Percentiles rank a stretch among this genome's conserved stretches.
Conservation (phyloP, 352 stramenopile species). For the Nothophytophthora sp. region DNA sequence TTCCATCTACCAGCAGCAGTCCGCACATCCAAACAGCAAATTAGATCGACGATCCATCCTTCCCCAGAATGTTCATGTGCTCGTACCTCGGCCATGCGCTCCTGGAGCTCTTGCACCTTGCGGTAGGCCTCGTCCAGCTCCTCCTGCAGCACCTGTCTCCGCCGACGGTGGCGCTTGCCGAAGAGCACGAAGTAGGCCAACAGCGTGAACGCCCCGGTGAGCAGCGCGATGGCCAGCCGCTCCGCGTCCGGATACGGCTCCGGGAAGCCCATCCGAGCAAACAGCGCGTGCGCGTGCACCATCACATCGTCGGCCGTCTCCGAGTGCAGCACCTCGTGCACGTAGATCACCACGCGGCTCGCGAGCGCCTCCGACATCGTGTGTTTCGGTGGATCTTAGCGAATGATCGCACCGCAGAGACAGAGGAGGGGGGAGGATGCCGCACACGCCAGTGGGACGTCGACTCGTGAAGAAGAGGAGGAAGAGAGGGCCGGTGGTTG, state of each 20-base stretch:
- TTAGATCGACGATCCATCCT: neutral
- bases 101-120: conserved; percentile 85
- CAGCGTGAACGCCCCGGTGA: conserved; percentile 81
- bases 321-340: conserved; percentile 84
- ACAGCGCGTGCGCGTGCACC: conserved; percentile 64
- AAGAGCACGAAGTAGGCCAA: conserved; percentile 90
- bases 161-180: conserved; percentile 79
- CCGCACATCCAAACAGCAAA: conserved; percentile 1
- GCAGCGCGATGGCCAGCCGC: conserved; percentile 77
- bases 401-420: too few relatives aligned
- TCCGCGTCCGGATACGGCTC: conserved; percentile 88
- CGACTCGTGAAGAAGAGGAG: too few relatives aligned
- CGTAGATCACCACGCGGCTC: conserved; percentile 64
- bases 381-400: too few relatives aligned
- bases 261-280: conserved; percentile 69
- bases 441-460: too few relatives aligned
- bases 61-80: too few relatives aligned
- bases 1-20: conserved; percentile 53
- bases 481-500: too few relatives aligned
- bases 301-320: conserved; percentile 68
- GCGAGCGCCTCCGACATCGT: conserved; percentile 55
- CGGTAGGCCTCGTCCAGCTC: conserved; percentile 76
- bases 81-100: conserved; percentile 71
- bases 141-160: conserved; percentile 64
- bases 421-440: too few relatives aligned